These are phyloP conservation scores for Stagonosporopsis rhizophila DNA, from an alignment of 2,329 filamentous ascomycete species.

Conservation along the genomic window DNA sequence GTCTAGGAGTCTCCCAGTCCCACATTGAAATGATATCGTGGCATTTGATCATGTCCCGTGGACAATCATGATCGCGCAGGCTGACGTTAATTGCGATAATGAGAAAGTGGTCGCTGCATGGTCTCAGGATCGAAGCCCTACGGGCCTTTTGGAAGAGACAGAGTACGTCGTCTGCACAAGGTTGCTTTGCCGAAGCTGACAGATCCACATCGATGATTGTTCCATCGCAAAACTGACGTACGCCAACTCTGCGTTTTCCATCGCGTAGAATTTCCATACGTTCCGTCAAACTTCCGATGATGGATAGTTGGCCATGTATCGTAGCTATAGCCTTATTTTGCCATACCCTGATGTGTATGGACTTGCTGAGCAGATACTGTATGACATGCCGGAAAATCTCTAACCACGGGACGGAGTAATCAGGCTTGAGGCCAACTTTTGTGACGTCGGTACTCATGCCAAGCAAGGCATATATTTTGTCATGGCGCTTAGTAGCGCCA, in stretches of 20 bases:
- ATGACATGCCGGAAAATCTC: background rate
- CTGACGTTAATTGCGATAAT: background rate
- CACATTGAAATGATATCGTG: background rate
- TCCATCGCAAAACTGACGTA: no score
- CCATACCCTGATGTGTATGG: background rate
- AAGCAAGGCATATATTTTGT: background rate
- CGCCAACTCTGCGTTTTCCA: no score
- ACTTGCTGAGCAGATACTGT: background rate
- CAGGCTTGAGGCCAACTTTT: background rate
- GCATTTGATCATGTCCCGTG: background rate
- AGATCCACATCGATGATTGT: no score
- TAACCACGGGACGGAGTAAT: background rate
- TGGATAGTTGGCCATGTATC: background rate
- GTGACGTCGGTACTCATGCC: background rate
- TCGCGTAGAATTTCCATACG: no score
- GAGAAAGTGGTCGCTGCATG: background rate
- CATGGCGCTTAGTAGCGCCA: background rate
- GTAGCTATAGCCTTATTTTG: background rate
- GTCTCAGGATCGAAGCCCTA: background rate
- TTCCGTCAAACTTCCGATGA: background rate
- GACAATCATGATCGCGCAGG: background rate
- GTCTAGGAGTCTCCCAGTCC: background rate
- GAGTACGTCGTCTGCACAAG: background rate
- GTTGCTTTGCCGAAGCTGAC: background rate
- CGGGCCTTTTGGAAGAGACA: background rate